A percentile compares a stretch with the other conserved stretches of the same genome.
phyloP scores from a whole-genome alignment of 306 rosid genomes.

The Corylus americana region DNA sequence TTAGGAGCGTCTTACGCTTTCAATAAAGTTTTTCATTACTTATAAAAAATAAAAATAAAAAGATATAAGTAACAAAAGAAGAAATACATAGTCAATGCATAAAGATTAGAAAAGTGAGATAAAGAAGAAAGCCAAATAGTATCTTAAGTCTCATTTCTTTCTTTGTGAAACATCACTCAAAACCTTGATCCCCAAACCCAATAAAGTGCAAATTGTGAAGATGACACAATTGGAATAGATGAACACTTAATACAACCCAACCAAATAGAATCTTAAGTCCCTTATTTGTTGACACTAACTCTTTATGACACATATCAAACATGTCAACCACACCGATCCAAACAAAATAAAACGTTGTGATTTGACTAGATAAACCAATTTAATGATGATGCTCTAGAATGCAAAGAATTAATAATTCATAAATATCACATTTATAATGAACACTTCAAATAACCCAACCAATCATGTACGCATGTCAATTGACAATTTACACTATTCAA shows the following conservation, averaged over 20 bases:
- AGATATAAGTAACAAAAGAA: too few species aligned
- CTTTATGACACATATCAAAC: neutral
- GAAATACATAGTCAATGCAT: neutral
- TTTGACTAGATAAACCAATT: neutral
- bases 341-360: neutral
- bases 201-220: neutral
- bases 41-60: too few species aligned
- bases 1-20: too few species aligned
- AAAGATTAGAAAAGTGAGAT: neutral
- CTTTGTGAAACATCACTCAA: neutral
- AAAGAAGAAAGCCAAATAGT: neutral
- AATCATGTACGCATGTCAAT: too few species aligned
- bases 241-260: neutral
- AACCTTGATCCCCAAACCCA: constrained; percentile 1
- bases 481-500: too few species aligned
- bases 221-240: neutral
- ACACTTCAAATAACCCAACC: too few species aligned
- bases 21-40: too few species aligned
- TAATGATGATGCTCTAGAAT: too few species aligned
- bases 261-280: too few species aligned
- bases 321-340: neutral
- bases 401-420: too few species aligned
- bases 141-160: neutral
- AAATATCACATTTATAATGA: too few species aligned
- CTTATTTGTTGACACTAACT: neutral